Conservation (phyloP, 2,329 filamentous ascomycete species). For the Fusarium sp. region DNA sequence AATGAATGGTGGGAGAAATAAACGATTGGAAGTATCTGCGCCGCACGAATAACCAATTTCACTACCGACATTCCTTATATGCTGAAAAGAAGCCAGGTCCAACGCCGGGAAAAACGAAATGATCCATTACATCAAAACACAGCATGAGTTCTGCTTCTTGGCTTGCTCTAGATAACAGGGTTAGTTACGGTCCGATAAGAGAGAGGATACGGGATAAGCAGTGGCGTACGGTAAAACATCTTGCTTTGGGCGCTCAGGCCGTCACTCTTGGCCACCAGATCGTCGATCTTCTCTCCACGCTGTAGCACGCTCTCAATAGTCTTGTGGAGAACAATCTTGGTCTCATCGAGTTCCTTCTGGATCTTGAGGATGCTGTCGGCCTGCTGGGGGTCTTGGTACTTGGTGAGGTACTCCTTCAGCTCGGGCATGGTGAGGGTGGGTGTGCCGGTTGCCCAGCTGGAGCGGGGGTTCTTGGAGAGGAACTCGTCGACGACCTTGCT, state of each 20-base stretch:
- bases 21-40: conserved; percentile 46
- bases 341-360: conserved; percentile 96
- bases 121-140: conserved; percentile 70
- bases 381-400: conserved; percentile 87
- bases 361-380: conserved; percentile 96
- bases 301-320: conserved; percentile 90
- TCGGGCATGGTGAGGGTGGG: conserved; percentile 73
- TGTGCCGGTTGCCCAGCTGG: conserved; percentile 70
- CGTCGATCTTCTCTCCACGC: conserved; percentile 96
- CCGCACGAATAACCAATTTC: conserved; percentile 51
- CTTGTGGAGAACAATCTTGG: conserved; percentile 96
- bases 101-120: conserved; percentile 50
- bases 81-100: conserved; percentile 48
- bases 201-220: background rate
- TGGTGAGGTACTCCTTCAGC: conserved; percentile 78
- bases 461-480: conserved; percentile 77
- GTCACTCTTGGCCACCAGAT: conserved; percentile 92
- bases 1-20: conserved; percentile 42
- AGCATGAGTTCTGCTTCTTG: conserved; percentile 86
- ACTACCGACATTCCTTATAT: conserved; percentile 46
- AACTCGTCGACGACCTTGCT: conserved; percentile 92
- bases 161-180: conserved; percentile 64
- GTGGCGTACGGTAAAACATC: conserved; percentile 88
- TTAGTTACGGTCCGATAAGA: conserved; percentile 2
- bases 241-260: conserved; percentile 92